Evolutionary conservation across 1,284 basidiomycete genomes (phyloP).

Genomic region (Ceratobasidium sp.): DNA sequence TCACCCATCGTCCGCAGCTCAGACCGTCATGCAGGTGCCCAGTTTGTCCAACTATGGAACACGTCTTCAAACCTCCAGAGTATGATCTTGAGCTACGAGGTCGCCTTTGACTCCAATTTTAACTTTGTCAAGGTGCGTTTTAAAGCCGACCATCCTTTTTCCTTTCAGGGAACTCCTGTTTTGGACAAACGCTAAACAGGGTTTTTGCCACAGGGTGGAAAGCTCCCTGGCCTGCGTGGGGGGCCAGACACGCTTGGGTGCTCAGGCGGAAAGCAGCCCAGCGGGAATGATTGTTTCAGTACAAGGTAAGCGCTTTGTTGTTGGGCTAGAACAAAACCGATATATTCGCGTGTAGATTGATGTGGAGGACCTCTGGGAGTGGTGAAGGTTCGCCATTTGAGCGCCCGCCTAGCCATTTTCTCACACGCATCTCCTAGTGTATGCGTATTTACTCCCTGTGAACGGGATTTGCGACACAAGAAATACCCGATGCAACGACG

Average conservation of each 20-base stretch:
- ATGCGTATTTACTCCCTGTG: slow-evolving; percentile 69
- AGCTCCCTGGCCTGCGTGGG: slow-evolving; percentile 77
- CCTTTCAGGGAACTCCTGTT: background rate
- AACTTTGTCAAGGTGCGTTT: slow-evolving; percentile 62
- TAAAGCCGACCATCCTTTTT: background rate
- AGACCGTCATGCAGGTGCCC: slow-evolving; percentile 58
- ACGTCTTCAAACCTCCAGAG: slow-evolving; percentile 41
- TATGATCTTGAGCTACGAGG: slow-evolving; percentile 67
- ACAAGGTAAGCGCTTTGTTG: slow-evolving; percentile 54
- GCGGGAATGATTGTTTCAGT: slow-evolving; percentile 73
- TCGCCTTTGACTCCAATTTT: slow-evolving; percentile 70
- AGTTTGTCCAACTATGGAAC: slow-evolving; percentile 29
- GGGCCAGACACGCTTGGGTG: slow-evolving; percentile 61
- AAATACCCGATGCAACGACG: slow-evolving; percentile 57
- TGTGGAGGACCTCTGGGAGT: slow-evolving; percentile 72
- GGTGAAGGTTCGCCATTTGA: slow-evolving; percentile 65
- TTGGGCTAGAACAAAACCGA: background rate
- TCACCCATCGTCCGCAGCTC: slow-evolving; percentile 67
- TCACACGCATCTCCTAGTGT: slow-evolving; percentile 58
- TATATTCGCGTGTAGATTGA: slow-evolving; percentile 58
- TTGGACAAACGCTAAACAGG: slow-evolving; percentile 19
- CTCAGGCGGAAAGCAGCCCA: slow-evolving; percentile 61
- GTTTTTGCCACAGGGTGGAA: slow-evolving; percentile 61
- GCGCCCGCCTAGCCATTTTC: too few species aligned
- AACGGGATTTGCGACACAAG: slow-evolving; percentile 55